Conservation (phyloP, 2,329 filamentous ascomycete species). For the Aspergillus chevalieri region DNA sequence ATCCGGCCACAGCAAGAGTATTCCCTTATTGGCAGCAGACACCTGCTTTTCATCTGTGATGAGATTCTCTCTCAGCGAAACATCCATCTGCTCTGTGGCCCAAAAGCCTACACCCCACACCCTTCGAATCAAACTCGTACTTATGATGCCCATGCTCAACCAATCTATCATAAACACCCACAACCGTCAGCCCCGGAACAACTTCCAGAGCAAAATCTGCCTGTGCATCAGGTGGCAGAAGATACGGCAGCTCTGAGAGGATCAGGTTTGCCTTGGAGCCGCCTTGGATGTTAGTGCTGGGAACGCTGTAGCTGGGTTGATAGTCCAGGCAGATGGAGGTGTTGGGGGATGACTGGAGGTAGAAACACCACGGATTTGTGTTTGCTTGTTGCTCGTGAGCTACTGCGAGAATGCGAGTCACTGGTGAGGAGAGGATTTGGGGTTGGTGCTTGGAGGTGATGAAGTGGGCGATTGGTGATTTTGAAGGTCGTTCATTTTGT, state of each 20-base stretch:
- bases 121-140: slow-evolving; percentile 18
- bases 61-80: slow-evolving; percentile 6
- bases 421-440: slow-evolving; percentile 5
- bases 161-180: slow-evolving; percentile 7
- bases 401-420: slow-evolving; percentile 5
- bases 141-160: slow-evolving; percentile 12
- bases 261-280: slow-evolving; percentile 18
- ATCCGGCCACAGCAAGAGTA: slow-evolving; percentile 15
- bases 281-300: slow-evolving; percentile 10
- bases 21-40: slow-evolving; percentile 6
- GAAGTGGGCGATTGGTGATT: slow-evolving; percentile 13
- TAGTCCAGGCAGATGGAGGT: slow-evolving; percentile 22
- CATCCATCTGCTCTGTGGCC: slow-evolving; percentile 11
- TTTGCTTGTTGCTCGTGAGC: slow-evolving; percentile 6
- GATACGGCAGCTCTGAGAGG: slow-evolving; percentile 9
- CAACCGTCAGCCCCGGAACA: slow-evolving; percentile 1
- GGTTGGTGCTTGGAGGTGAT: slow-evolving; percentile 5
- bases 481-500: neutral
- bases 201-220: slow-evolving; percentile 7
- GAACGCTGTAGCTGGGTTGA: slow-evolving; percentile 11
- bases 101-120: slow-evolving; percentile 15
- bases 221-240: slow-evolving; percentile 1
- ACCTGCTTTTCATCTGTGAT: slow-evolving; percentile 6
- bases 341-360: slow-evolving; percentile 13
- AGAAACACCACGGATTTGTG: slow-evolving; percentile 18